These are phyloP conservation scores for Brassica hybrid DNA, from an alignment of 441 rosid genomes.

Conservation along the genomic window DNA sequence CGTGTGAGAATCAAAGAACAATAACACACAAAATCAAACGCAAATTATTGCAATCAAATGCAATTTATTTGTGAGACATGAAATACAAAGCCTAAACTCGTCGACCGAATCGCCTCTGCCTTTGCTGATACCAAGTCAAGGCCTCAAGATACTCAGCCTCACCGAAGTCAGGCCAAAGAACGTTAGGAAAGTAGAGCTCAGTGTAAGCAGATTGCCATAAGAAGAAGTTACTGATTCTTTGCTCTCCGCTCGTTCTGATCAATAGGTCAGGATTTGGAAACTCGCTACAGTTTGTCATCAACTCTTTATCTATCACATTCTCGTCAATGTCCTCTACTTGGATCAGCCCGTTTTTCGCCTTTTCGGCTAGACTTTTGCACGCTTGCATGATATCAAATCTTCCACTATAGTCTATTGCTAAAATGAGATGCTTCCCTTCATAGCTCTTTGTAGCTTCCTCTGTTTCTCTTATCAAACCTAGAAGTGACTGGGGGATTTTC, in stretches of 20 bases:
- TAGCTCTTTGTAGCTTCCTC: constrained; percentile 37
- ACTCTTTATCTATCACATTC: constrained; percentile 14
- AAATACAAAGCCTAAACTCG: constrained; percentile 15
- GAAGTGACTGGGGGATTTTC: constrained; percentile 20
- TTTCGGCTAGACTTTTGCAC: constrained; percentile 41
- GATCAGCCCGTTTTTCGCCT: constrained; percentile 20
- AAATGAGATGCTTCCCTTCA: constrained; percentile 16
- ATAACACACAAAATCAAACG: background rate
- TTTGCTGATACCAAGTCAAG: constrained; percentile 39
- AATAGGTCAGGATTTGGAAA: constrained; percentile 53
- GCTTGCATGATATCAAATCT: constrained; percentile 43
- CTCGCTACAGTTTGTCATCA: constrained; percentile 35
- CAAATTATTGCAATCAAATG: background rate
- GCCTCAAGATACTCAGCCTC: constrained; percentile 29
- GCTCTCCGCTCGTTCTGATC: constrained; percentile 51
- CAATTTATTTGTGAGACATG: constrained; percentile 5
- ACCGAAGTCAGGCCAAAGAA: constrained; percentile 54
- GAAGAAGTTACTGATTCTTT: constrained; percentile 54
- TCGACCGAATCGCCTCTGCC: constrained; percentile 36
- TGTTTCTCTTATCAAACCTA: constrained; percentile 4
- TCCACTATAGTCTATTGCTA: constrained; percentile 48
- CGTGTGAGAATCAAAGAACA: background rate
- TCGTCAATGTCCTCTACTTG: constrained; percentile 37
- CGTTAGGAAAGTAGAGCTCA: constrained; percentile 44
- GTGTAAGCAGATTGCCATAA: constrained; percentile 52